Base-by-base conservation (phyloP, 176 grass and related monocot genomes). In the Carex myosuroides region DNA sequence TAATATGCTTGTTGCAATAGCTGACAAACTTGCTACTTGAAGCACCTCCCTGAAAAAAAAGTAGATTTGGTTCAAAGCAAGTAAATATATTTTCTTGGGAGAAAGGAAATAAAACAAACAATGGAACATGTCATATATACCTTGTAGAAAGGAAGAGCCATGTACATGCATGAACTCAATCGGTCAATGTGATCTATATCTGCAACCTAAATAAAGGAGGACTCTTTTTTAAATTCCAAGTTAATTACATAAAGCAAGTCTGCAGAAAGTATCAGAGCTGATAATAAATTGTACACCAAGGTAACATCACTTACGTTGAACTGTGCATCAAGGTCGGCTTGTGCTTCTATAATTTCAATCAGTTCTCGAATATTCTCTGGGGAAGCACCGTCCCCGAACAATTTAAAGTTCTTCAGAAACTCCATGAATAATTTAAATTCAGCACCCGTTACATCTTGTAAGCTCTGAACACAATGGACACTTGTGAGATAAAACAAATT, bases 401-500 rank as follows among this genome's bases (percentile, higher is more conserved):
- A 95, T 81, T 90, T 99, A 84, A 99, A 95, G 82, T 90, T 90
- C 90, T 86, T 88, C 83, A 99, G 84, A 44, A 99, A 99, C 60
- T 95, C 91, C 90, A 96, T 99, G 81, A 99, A 99, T 77, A 99
- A 87, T 90, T 94, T 93, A 86, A 99, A 99, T 85, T 99, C 97
- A 58, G 83, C 37, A 37, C 96, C 93, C 52, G 97, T 99, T 69
- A 99, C 97, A 87, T 99, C 97, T 70, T 92, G 97, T 81, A 99
- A 88, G 72, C 97, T 99, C 96, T 99, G 90, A 81, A 62, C 41
- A 84, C 84, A 13, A 63, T 6, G 62, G 33, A 62, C 18, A 66
- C 54, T 60, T 85, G 65, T 88, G 69, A 73, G 58, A 83, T 75
- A 81, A 58, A 89, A 68, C 4, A 37, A 55, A 68, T 69, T 72